These are phyloP conservation scores for Cystobasidium slooffiae DNA, from an alignment of 1,284 basidiomycete species.

Conservation along the genomic window DNA sequence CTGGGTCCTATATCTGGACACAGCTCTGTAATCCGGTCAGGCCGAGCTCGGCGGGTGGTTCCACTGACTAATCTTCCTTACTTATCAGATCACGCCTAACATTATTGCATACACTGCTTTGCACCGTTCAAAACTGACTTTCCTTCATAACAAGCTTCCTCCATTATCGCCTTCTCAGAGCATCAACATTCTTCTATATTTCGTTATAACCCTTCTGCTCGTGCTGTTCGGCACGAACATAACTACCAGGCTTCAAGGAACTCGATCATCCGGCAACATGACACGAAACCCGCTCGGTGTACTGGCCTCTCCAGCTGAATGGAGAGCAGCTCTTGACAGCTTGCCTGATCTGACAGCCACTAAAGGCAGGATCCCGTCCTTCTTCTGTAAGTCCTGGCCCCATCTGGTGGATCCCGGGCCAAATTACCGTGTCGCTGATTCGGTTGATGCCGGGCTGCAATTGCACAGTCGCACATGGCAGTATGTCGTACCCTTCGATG, in stretches of 20 bases:
- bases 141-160: no score
- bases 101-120: no score
- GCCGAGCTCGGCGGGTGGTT: no score
- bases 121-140: no score
- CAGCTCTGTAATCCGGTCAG: no score
- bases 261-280: conserved; percentile 16
- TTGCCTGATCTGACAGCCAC: conserved; percentile 65
- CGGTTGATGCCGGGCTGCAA: no score
- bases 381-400: conserved; percentile 73
- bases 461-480: background rate
- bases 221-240: background rate
- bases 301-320: conserved; percentile 59
- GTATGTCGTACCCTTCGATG: background rate
- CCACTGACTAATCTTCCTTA: no score
- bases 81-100: no score
- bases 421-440: no score
- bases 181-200: background rate
- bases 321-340: conserved; percentile 65
- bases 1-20: no score
- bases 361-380: conserved; percentile 65
- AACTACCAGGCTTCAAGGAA: background rate
- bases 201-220: no score
- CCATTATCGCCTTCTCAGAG: background rate
- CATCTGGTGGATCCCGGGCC: background rate
- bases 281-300: conserved; percentile 31